A percentile compares a stretch with the other conserved stretches of the same genome.
Evolutionary conservation across 2,329 filamentous ascomycete genomes (phyloP).

Genomic region (Fusarium torulosum): DNA sequence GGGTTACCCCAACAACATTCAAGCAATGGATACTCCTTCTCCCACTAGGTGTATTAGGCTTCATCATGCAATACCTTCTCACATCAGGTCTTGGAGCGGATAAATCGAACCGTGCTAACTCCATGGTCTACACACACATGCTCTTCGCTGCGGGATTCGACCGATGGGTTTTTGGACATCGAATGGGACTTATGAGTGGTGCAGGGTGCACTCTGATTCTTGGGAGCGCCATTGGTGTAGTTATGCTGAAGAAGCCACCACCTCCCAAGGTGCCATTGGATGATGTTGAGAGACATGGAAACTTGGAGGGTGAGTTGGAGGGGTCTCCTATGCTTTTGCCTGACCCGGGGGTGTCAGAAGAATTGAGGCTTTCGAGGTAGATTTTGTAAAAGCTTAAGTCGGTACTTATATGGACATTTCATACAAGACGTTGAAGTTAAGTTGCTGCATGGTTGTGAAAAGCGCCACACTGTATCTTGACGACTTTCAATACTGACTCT

Average conservation of each 20-base stretch:
- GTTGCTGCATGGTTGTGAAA: not conserved
- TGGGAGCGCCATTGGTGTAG: slow-evolving; percentile 65
- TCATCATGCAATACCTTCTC: slow-evolving; percentile 87
- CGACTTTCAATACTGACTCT: not conserved
- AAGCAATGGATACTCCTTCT: slow-evolving; percentile 76
- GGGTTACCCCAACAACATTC: slow-evolving; percentile 56
- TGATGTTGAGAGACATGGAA: slow-evolving; percentile 54
- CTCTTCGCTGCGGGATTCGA: slow-evolving; percentile 67
- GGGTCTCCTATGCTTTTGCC: slow-evolving; percentile 57
- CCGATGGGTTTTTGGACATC: slow-evolving; percentile 64
- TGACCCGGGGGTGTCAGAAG: slow-evolving; percentile 47
- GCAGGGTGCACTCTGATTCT: slow-evolving; percentile 66
- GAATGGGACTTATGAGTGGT: slow-evolving; percentile 63
- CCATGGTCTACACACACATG: slow-evolving; percentile 71
- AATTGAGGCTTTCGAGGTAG: slow-evolving; percentile 35
- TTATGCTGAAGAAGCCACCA: slow-evolving; percentile 58
- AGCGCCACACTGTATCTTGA: not conserved
- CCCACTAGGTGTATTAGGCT: slow-evolving; percentile 79
- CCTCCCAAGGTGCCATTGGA: slow-evolving; percentile 44
- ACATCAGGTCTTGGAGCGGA: slow-evolving; percentile 81
- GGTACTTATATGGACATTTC: not conserved
- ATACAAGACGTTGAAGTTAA: not conserved
- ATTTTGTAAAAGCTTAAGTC: not conserved
- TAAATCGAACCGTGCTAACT: slow-evolving; percentile 69
- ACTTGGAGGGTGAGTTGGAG: slow-evolving; percentile 52